phyloP scores from a whole-genome alignment of 2,329 filamentous ascomycete species.

The Aspergillus pseudotamarii region DNA sequence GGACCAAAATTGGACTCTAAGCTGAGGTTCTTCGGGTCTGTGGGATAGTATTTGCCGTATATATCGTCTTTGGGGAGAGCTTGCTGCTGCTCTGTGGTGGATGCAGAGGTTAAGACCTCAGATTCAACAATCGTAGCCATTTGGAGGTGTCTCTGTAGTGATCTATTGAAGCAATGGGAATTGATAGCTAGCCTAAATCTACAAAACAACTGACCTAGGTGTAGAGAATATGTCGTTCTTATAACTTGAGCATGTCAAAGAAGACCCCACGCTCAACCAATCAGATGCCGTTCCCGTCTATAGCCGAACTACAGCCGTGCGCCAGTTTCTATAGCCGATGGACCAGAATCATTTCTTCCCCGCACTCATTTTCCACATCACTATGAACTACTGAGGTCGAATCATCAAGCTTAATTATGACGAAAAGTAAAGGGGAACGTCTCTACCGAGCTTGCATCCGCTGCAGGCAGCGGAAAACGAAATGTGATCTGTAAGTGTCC shows the following conservation, averaged over 20 bases:
- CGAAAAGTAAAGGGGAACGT: slow-evolving; percentile 4
- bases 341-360: background rate
- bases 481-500: slow-evolving; percentile 18
- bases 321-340: background rate
- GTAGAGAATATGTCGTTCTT: background rate
- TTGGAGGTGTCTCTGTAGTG: background rate
- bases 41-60: background rate
- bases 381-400: too few relatives aligned
- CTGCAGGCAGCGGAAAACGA: slow-evolving; percentile 17
- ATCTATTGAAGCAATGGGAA: background rate
- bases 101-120: background rate
- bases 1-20: background rate
- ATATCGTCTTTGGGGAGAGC: background rate
- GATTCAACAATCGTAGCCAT: background rate
- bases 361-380: background rate
- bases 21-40: background rate
- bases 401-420: background rate
- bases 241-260: background rate
- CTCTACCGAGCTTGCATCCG: slow-evolving; percentile 17
- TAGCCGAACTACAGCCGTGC: slow-evolving; percentile 2
- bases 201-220: background rate
- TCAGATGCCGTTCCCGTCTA: background rate
- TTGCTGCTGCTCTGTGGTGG: background rate
- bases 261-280: background rate
- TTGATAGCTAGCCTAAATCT: background rate